A percentile compares a stretch with the other conserved stretches of the same genome.
These are phyloP conservation scores for Gnomoniopsis sp. DNA, from an alignment of 2,329 filamentous ascomycete genomes.

Conservation along the genomic window DNA sequence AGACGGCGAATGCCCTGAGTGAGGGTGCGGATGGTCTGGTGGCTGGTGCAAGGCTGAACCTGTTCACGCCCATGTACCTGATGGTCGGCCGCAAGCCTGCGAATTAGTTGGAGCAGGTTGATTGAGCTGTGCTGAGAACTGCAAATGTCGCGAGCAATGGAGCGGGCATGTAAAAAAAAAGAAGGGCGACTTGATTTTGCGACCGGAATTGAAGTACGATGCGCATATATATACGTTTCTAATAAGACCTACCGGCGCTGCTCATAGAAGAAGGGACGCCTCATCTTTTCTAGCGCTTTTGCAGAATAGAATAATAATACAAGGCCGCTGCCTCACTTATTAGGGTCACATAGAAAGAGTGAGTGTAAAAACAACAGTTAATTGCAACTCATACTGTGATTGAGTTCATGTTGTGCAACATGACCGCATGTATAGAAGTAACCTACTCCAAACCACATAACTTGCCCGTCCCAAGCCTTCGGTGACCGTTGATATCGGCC, in stretches of 20 bases:
- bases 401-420: too few species aligned
- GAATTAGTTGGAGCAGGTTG: slow-evolving; percentile 26
- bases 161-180: background rate
- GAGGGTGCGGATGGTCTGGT: slow-evolving; percentile 80
- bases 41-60: slow-evolving; percentile 78
- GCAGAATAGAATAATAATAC: background rate
- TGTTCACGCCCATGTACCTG: slow-evolving; percentile 99
- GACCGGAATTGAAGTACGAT: background rate
- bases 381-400: too few species aligned
- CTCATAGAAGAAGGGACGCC: background rate
- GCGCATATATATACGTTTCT: slow-evolving; percentile 8
- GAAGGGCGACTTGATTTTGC: background rate
- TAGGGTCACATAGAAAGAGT: too few species aligned
- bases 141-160: background rate
- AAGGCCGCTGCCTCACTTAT: too few species aligned
- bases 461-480: slow-evolving; percentile 3
- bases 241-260: slow-evolving; percentile 7
- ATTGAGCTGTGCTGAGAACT: background rate
- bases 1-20: slow-evolving; percentile 89
- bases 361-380: too few species aligned
- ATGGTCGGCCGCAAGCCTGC: slow-evolving; percentile 88
- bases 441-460: background rate
- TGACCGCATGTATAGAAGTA: too few species aligned
- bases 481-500: slow-evolving; percentile 13
- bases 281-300: background rate